phyloP scores from a whole-genome alignment of 768 basidiomycete genomes.

The Tricholoma hemisulphureum region DNA sequence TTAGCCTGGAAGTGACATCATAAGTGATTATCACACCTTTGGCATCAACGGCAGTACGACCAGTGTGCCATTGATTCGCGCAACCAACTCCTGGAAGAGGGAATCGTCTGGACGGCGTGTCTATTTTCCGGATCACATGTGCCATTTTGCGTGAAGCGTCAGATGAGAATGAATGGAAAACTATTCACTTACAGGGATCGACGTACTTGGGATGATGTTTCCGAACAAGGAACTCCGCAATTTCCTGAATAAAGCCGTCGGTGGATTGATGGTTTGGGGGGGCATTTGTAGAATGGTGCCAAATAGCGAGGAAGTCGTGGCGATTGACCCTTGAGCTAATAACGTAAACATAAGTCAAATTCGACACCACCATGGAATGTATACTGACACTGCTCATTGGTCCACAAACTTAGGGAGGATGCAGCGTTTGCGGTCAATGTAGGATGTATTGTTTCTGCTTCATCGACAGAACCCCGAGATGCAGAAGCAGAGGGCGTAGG shows the following conservation, averaged over 20 bases:
- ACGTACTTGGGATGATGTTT: conserved; percentile 16
- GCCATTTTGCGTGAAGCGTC: not conserved
- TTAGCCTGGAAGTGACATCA: not conserved
- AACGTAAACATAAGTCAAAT: not conserved
- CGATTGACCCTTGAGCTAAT: conserved; percentile 3
- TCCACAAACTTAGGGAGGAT: conserved; percentile 28
- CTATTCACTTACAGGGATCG: conserved; percentile 9
- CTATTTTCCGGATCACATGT: conserved; percentile 2
- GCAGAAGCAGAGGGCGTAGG: not conserved
- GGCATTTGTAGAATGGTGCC: conserved; percentile 18
- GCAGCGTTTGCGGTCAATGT: conserved; percentile 2
- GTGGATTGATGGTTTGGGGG: conserved; percentile 8
- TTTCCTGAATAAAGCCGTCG: conserved; percentile 26
- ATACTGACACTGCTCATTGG: conserved; percentile 21
- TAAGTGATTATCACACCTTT: conserved; percentile 29
- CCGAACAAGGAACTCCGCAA: conserved; percentile 50
- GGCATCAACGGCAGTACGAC: conserved; percentile 56
- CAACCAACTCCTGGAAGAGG: conserved; percentile 53
- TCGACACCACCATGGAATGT: not conserved
- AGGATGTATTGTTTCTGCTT: conserved; percentile 9
- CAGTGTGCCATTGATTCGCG: conserved; percentile 67
- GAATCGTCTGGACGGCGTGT: conserved; percentile 10
- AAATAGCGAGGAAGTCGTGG: conserved; percentile 31
- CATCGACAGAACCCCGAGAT: conserved; percentile 1
- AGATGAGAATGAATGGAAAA: not conserved